Evolutionary conservation across 2,329 filamentous ascomycete species (phyloP), one percentile per base, ranked within the genome.

Genomic region (Fusarium sp.): DNA sequence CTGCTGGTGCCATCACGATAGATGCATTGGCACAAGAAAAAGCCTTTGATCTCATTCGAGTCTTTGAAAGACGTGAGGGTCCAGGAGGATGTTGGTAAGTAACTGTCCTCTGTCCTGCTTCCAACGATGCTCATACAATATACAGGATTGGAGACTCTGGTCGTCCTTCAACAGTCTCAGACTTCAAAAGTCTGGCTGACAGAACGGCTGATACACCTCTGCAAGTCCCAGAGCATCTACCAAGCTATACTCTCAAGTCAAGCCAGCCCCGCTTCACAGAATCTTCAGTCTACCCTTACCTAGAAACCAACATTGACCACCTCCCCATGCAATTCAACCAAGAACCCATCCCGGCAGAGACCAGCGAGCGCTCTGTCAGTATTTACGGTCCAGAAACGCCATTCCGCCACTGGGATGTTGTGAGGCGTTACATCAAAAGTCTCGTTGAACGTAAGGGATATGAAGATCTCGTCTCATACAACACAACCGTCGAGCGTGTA

Each of bases 291-390:
- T 92, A 92, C 74, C 88, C 89, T 0, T 87, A 88, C 35, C 82
- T 92, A 16, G 89, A 92, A 77, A 92, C 90, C 8, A 93, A 93
- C 75, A 88, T 93, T 60, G 87, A 89, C 71, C 83, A 84, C 6
- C 75, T 86, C 2, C 84, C 89, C 1, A 93, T 93, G 91, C 84
- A 86, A 23, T 93, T 89, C 79, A 88, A 85, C 3, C 85, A 89
- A 72, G 89, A 91, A 68, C 83, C 84, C 0, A 88, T 92, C 20
- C 86, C 89, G 0, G 78, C 79, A 1, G 76, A 77, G n/a, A 71
- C 75, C 4, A 81, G 76, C 34, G 69, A 79, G 35, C 73, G 75
- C n/a, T 81, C 81, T 0, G 72, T 81, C 27, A 72, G 67, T 14
- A 65, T 80, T 23, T 89, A 93, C 71, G 90, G 91, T 0, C 75